Evolutionary conservation across 169 alveolate species (phyloP), one percentile per base, ranked within the genome.

Genomic region (Blepharisma undulans): DNA sequence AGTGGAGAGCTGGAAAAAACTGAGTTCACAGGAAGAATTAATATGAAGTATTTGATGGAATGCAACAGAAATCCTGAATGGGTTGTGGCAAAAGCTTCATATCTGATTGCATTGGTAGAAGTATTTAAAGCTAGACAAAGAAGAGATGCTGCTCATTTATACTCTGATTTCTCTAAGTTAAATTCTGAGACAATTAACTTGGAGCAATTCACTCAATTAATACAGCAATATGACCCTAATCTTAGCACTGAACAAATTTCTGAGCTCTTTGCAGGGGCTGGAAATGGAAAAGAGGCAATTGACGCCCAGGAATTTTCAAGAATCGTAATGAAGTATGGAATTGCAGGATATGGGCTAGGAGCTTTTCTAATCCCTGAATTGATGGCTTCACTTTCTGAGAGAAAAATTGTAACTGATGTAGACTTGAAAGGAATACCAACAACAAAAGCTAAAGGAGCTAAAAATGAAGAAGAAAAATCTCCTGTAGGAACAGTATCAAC

Each of bases 301-400:
- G 66, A 48, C 7, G 66, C 66, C 14, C 66, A 22, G 1, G 80
- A 22, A 6, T 29, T 74, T 29, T 25, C 33, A 74, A 74, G 16
- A 25, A 25, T 74, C 16, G 30, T 22, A 0, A 29, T 79, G 61
- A 79, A 33, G 25, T 27, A 79, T 32, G 87, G 87, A 10, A 79
- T 79, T 30, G 87, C 61, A 32, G 87, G 87, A n/a, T 79, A 79
- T 33, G 87, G 87, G 25, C 48, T 79, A 21, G 87, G 87, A 33
- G 36, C 66, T 29, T 84, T 84, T 32, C 27, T n/a, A 8, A 84
- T 84, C 16, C 27, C 27, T n/a, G 89, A 84, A 84, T 77, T 84
- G 19, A 30, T 79, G 36, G 87, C 29, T n/a, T n/a, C 72, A 22
- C 72, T 79, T 10, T 2, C 72, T 30, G 34, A 27, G 25, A 27